These are phyloP conservation scores for Xylaria flabelliformis DNA, from an alignment of 495 filamentous ascomycete species.

Conservation along the genomic window DNA sequence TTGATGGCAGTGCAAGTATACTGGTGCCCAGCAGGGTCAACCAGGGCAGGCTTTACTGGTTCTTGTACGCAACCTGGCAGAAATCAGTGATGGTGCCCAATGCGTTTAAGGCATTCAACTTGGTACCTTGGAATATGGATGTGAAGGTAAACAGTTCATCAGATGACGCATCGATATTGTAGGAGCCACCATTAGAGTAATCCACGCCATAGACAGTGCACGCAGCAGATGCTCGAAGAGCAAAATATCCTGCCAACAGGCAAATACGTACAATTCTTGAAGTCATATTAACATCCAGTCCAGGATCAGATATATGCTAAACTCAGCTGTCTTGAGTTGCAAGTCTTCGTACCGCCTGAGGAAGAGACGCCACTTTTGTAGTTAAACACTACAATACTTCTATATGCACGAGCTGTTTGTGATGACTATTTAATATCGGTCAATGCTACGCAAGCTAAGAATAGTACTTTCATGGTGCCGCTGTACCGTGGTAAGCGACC, in stretches of 20 bases:
- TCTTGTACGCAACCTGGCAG: slow-evolving; percentile 47
- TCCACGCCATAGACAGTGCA: slow-evolving; percentile 53
- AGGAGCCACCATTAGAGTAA: slow-evolving; percentile 50
- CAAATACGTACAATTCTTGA: slow-evolving; percentile 22
- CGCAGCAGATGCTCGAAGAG: slow-evolving; percentile 39
- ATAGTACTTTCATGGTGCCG: slow-evolving; percentile 1
- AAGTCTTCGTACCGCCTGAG: neutral
- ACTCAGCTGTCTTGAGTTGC: neutral
- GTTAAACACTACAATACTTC: neutral
- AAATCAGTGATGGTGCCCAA: slow-evolving; percentile 14
- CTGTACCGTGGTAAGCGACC: neutral
- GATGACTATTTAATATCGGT: neutral
- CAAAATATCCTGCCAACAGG: slow-evolving; percentile 33
- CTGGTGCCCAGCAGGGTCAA: slow-evolving; percentile 44
- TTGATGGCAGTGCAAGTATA: slow-evolving; percentile 48
- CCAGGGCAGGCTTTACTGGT: slow-evolving; percentile 47
- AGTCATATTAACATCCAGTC: slow-evolving; percentile 27
- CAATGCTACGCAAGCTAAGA: slow-evolving; percentile 8
- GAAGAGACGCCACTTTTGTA: slow-evolving; percentile 8
- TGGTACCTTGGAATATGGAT: slow-evolving; percentile 50
- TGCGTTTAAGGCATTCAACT: neutral
- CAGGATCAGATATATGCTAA: neutral
- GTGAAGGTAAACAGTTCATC: slow-evolving; percentile 51
- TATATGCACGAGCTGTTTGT: neutral
- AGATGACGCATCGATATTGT: slow-evolving; percentile 50